These are phyloP conservation scores for Hypoxylon rickii DNA, from an alignment of 495 filamentous ascomycete genomes.

Conservation along the genomic window DNA sequence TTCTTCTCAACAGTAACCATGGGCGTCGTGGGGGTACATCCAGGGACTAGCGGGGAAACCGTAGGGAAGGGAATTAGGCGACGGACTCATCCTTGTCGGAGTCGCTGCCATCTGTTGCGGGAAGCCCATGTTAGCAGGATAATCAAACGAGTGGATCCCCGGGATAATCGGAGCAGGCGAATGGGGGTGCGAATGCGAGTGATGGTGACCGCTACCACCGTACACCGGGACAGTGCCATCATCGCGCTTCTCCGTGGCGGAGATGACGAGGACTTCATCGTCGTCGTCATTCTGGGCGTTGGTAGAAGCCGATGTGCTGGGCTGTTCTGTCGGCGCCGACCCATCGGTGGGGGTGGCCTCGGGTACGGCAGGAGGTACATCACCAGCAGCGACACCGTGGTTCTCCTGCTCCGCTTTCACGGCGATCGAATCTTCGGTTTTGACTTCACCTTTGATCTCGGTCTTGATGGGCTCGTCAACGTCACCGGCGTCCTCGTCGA, in stretches of 20 bases:
- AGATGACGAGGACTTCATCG: slow-evolving; percentile 37
- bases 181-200: slow-evolving; percentile 30
- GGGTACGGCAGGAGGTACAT: neutral
- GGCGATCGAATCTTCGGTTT: slow-evolving; percentile 36
- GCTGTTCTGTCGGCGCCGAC: slow-evolving; percentile 11
- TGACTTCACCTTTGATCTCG: slow-evolving; percentile 42
- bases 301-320: slow-evolving; percentile 19
- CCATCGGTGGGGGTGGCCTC: slow-evolving; percentile 1
- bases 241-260: slow-evolving; percentile 34
- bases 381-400: slow-evolving; percentile 8
- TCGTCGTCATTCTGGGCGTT: slow-evolving; percentile 28
- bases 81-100: slow-evolving; percentile 4
- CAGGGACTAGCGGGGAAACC: slow-evolving; percentile 27
- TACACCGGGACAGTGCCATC: slow-evolving; percentile 7
- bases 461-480: slow-evolving; percentile 41
- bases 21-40: slow-evolving; percentile 32
- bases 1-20: slow-evolving; percentile 33
- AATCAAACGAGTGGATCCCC: slow-evolving; percentile 36
- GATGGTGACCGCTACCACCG: slow-evolving; percentile 17
- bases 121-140: slow-evolving; percentile 38
- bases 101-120: slow-evolving; percentile 25
- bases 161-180: slow-evolving; percentile 27
- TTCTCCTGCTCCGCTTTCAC: slow-evolving; percentile 39
- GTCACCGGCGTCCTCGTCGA: slow-evolving; percentile 41
- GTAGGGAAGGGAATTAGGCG: slow-evolving; percentile 33